phyloP scores from a whole-genome alignment of 2,329 filamentous ascomycete species.

The Penicillium brasilianum region DNA sequence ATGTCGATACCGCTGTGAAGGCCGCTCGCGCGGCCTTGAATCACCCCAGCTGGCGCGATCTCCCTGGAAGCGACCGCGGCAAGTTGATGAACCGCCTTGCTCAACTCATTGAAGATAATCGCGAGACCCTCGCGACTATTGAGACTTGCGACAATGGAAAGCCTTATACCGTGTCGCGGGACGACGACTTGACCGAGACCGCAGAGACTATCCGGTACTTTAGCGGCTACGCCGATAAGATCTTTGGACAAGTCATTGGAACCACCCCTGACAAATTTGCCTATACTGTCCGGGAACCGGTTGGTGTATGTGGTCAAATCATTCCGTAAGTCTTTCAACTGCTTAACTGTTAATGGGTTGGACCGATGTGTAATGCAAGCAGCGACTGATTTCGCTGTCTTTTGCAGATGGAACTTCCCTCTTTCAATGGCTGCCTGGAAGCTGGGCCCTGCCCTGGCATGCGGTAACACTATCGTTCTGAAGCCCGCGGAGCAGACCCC shows the following conservation, averaged over 20 bases:
- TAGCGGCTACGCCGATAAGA: conserved; percentile 85
- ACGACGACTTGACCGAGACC: conserved; percentile 32
- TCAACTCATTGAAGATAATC: conserved; percentile 65
- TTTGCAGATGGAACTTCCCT: conserved; percentile 56
- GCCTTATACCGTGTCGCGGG: conserved; percentile 30
- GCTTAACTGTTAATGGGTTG: conserved; percentile 41
- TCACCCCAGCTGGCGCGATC: conserved; percentile 35
- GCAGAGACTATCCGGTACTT: conserved; percentile 53
- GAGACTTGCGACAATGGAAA: conserved; percentile 81
- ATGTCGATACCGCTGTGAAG: conserved; percentile 42
- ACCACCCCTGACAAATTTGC: conserved; percentile 75
- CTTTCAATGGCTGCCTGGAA: conserved; percentile 71
- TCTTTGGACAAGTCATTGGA: conserved; percentile 80
- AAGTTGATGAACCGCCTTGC: conserved; percentile 70
- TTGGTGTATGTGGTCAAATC: conserved; percentile 79
- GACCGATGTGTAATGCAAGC: neutral
- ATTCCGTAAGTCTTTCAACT: conserved; percentile 70
- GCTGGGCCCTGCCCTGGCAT: conserved; percentile 41
- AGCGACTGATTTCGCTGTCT: neutral
- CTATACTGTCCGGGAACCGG: conserved; percentile 77
- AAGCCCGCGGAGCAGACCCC: conserved; percentile 45
- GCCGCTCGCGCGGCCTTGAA: conserved; percentile 39
- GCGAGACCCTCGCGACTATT: conserved; percentile 62
- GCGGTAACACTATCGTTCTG: conserved; percentile 42
- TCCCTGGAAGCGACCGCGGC: conserved; percentile 61